These are phyloP conservation scores for Apiospora pterosperma DNA, from an alignment of 2,329 filamentous ascomycete genomes.

Conservation along the genomic window DNA sequence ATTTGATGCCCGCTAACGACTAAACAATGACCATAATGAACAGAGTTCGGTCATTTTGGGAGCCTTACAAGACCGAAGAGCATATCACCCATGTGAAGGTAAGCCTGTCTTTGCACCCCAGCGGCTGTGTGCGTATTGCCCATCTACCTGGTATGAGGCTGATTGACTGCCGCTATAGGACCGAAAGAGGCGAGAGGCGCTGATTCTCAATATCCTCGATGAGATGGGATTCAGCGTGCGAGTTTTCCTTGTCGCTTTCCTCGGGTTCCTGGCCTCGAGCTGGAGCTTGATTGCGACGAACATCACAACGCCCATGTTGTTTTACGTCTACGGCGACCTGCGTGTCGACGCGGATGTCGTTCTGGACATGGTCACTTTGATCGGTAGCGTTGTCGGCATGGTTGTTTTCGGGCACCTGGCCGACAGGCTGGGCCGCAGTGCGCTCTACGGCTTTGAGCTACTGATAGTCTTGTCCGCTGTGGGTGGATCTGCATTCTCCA, in stretches of 20 bases:
- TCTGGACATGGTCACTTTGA: conserved; percentile 20
- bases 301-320: conserved; percentile 22
- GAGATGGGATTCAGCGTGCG: conserved; percentile 21
- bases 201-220: conserved; percentile 12
- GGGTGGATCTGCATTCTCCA: conserved; percentile 15
- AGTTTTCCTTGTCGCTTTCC: conserved; percentile 22
- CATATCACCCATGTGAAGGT: too few relatives aligned
- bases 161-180: too few relatives aligned
- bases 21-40: too few relatives aligned
- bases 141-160: too few relatives aligned
- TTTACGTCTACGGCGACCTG: conserved; percentile 19
- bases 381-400: conserved; percentile 20
- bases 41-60: too few relatives aligned
- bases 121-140: too few relatives aligned
- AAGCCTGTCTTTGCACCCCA: too few relatives aligned
- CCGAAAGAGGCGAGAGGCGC: too few relatives aligned
- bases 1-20: too few relatives aligned
- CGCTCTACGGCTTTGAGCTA: conserved; percentile 22
- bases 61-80: too few relatives aligned
- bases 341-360: conserved; percentile 10
- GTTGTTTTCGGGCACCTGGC: conserved; percentile 20
- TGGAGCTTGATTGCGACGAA: conserved; percentile 27
- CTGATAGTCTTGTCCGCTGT: conserved; percentile 20
- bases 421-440: conserved; percentile 21
- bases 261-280: conserved; percentile 26